Conservation (phyloP, 495 filamentous ascomycete genomes). For the Penicillium coprophilum region DNA sequence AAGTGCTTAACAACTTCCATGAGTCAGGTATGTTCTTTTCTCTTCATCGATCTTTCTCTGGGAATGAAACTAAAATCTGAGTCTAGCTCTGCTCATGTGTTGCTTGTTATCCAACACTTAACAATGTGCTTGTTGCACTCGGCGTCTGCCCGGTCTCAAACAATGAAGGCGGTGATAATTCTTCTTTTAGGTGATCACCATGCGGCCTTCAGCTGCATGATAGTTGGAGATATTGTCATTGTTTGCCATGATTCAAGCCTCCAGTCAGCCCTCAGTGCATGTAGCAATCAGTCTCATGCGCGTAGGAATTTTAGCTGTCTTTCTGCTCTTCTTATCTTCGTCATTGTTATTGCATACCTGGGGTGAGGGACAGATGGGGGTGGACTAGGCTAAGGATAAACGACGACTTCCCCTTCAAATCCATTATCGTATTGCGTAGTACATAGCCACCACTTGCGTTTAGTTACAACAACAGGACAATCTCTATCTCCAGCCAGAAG, state of each 20-base stretch:
- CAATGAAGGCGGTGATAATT: not conserved
- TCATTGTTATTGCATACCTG: not conserved
- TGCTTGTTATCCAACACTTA: constrained; percentile 21
- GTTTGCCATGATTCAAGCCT: not conserved
- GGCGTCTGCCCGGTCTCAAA: constrained; percentile 21
- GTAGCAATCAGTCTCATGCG: not conserved
- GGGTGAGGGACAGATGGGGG: not conserved
- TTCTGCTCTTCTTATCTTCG: not conserved
- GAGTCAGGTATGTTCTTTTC: constrained; percentile 12
- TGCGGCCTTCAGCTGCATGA: not conserved
- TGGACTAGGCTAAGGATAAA: not conserved
- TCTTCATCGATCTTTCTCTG: not conserved
- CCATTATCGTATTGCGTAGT: not conserved
- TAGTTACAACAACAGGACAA: not conserved
- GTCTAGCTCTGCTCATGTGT: constrained; percentile 27
- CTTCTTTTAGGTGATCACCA: not conserved
- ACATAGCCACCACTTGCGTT: not conserved
- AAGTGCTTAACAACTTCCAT: constrained; percentile 22
- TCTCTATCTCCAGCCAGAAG: not conserved
- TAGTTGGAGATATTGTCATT: not conserved
- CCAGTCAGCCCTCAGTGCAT: not conserved
- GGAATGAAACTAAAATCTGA: not conserved
- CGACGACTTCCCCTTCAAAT: not conserved
- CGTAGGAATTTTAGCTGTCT: not conserved
- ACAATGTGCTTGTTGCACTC: constrained; percentile 18